Evolutionary conservation across 768 basidiomycete genomes (phyloP).

Genomic region (Lactifluus subvellereus): DNA sequence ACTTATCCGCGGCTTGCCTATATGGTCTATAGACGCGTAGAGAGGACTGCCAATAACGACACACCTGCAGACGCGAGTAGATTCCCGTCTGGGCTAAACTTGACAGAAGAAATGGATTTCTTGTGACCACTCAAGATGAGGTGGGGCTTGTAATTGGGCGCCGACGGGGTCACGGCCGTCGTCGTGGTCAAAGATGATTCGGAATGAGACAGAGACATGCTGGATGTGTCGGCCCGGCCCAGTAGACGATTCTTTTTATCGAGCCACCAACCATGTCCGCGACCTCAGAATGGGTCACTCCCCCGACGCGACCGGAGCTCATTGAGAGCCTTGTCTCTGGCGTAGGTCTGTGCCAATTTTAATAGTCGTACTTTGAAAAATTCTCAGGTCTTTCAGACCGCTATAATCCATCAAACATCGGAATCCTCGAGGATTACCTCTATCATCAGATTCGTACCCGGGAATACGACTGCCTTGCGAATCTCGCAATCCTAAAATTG

Average conservation of each 20-base stretch:
- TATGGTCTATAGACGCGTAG: slow-evolving; percentile 29
- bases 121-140: slow-evolving; percentile 78
- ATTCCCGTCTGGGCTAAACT: slow-evolving; percentile 83
- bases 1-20: slow-evolving; percentile 76
- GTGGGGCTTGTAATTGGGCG: slow-evolving; percentile 51
- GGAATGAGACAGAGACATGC: not conserved
- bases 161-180: not conserved
- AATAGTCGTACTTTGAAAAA: not conserved
- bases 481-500: slow-evolving; percentile 93
- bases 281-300: slow-evolving; percentile 63
- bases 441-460: slow-evolving; percentile 88
- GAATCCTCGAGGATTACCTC: slow-evolving; percentile 93
- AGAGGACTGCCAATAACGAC: slow-evolving; percentile 27
- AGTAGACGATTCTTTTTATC: not conserved
- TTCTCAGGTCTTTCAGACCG: slow-evolving; percentile 55
- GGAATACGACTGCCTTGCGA: slow-evolving; percentile 92
- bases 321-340: slow-evolving; percentile 91
- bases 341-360: slow-evolving; percentile 53
- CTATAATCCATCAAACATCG: slow-evolving; percentile 93
- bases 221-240: not conserved
- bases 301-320: slow-evolving; percentile 73
- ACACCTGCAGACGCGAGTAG: slow-evolving; percentile 80
- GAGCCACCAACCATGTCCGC: slow-evolving; percentile 37
- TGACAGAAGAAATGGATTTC: slow-evolving; percentile 74
- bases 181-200: no score